phyloP scores from a whole-genome alignment of 768 basidiomycete genomes.

The Phylloporus rhodoxanthus region DNA sequence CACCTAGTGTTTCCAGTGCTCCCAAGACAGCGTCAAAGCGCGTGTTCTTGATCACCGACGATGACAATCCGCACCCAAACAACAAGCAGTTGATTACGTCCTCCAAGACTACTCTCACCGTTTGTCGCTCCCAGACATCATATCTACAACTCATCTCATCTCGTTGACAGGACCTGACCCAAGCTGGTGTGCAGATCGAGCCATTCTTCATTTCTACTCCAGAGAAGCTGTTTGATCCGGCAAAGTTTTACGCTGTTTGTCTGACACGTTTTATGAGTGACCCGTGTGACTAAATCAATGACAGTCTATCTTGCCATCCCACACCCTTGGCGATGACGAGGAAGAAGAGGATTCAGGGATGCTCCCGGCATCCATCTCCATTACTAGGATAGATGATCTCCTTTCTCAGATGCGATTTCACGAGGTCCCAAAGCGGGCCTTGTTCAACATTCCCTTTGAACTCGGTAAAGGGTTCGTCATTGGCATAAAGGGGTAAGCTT shows the following conservation, averaged over 20 bases:
- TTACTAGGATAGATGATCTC: conserved; percentile 71
- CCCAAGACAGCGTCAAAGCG: conserved; percentile 88
- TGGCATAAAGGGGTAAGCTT: conserved; percentile 71
- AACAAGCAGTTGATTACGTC: conserved; percentile 59
- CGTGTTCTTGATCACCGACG: conserved; percentile 89
- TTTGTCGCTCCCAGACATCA: conserved; percentile 29
- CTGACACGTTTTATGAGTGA: not conserved
- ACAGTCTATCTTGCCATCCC: conserved; percentile 57
- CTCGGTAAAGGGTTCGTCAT: conserved; percentile 70
- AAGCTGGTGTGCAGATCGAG: conserved; percentile 73
- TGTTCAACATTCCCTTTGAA: conserved; percentile 77
- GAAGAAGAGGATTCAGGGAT: conserved; percentile 45
- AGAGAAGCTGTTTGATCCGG: conserved; percentile 61
- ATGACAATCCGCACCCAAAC: conserved; percentile 40
- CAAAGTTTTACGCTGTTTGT: conserved; percentile 75
- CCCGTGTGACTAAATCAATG: not conserved
- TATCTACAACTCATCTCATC: not conserved
- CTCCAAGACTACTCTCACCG: conserved; percentile 65
- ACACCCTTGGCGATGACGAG: conserved; percentile 38
- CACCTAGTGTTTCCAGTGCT: conserved; percentile 42
- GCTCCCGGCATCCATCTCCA: conserved; percentile 66
- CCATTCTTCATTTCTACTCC: conserved; percentile 83
- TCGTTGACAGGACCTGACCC: conserved; percentile 62
- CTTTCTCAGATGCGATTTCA: conserved; percentile 75
- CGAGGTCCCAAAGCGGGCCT: conserved; percentile 76